Evolutionary conservation across 768 basidiomycete species (phyloP).

Genomic region (Rhodotorula sphaerocarpa): DNA sequence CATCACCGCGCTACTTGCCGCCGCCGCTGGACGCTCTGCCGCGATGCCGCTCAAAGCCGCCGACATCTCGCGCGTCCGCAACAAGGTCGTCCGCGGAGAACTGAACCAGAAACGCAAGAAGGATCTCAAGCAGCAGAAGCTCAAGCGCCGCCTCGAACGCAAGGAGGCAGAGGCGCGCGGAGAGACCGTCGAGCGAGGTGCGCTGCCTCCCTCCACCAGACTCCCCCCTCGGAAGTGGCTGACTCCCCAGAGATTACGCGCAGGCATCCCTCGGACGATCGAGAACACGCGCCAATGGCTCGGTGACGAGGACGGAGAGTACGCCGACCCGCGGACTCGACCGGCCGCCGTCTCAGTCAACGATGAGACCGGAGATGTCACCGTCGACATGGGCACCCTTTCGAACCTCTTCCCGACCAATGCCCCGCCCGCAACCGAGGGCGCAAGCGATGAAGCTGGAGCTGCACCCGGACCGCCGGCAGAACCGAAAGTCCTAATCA

Average conservation of each 20-base stretch:
- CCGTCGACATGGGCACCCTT: constrained; percentile 43
- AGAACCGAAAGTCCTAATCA: constrained; percentile 36
- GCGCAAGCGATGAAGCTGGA: too few species aligned
- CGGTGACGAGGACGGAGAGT: constrained; percentile 35
- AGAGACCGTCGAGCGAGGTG: constrained; percentile 67
- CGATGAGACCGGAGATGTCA: constrained; percentile 45
- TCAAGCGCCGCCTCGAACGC: constrained; percentile 67
- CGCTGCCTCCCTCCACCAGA: constrained; percentile 42
- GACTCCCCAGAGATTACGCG: neutral
- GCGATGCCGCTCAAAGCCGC: constrained; percentile 13
- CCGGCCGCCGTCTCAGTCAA: constrained; percentile 32
- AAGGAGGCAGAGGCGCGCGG: constrained; percentile 72
- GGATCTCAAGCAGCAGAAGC: constrained; percentile 35
- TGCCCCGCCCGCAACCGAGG: constrained; percentile 48
- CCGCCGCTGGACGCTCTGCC: too few species aligned
- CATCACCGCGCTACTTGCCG: neutral
- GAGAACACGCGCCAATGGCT: constrained; percentile 80
- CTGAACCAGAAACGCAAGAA: constrained; percentile 30
- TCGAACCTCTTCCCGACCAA: constrained; percentile 45
- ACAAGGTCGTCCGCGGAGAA: constrained; percentile 33
- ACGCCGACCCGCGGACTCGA: constrained; percentile 31
- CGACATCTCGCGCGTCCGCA: constrained; percentile 23
- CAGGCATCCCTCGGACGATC: constrained; percentile 52
- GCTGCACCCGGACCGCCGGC: constrained; percentile 35
- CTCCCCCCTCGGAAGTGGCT: neutral